phyloP scores from a whole-genome alignment of 306 rosid genomes.

The Dalbergia cultrata region DNA sequence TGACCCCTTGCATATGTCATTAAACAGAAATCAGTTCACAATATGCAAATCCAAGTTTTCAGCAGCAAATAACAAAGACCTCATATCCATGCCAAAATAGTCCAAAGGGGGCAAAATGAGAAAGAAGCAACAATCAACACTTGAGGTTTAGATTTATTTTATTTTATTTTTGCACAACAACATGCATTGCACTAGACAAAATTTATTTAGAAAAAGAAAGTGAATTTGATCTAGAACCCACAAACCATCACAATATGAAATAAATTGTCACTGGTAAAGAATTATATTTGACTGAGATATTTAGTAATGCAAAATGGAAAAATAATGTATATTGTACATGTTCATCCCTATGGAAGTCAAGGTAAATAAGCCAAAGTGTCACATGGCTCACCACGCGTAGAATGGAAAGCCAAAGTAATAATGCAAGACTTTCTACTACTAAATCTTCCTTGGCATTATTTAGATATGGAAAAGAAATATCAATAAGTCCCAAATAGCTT shows the following conservation, averaged over 20 bases:
- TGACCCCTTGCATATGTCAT: conserved; percentile 94
- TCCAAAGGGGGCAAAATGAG: neutral
- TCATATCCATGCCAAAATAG: conserved; percentile 18
- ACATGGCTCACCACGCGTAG: conserved; percentile 81
- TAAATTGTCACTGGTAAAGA: neutral
- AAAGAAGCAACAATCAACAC: conserved; percentile 22
- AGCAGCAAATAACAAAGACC: conserved; percentile 3
- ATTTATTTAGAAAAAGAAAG: conserved; percentile 1
- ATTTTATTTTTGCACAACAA: neutral
- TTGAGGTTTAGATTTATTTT: neutral
- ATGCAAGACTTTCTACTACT: too few species aligned
- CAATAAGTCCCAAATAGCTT: too few species aligned
- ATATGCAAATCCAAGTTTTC: conserved; percentile 23
- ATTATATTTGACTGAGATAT: neutral
- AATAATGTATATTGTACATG: conserved; percentile 10
- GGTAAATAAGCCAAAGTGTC: conserved; percentile 23
- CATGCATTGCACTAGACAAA: neutral
- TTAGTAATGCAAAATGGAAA: conserved; percentile 33
- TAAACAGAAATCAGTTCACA: conserved; percentile 37
- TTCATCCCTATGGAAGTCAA: conserved; percentile 37
- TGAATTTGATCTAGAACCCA: neutral
- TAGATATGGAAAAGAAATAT: too few species aligned
- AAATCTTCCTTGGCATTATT: too few species aligned
- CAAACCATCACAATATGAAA: conserved; percentile 1
- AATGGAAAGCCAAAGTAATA: conserved; percentile 91